A percentile compares a stretch with the other conserved stretches of the same genome.
These are phyloP conservation scores for Microsporum canis DNA, from an alignment of 2,329 filamentous ascomycete genomes.

Conservation along the genomic window DNA sequence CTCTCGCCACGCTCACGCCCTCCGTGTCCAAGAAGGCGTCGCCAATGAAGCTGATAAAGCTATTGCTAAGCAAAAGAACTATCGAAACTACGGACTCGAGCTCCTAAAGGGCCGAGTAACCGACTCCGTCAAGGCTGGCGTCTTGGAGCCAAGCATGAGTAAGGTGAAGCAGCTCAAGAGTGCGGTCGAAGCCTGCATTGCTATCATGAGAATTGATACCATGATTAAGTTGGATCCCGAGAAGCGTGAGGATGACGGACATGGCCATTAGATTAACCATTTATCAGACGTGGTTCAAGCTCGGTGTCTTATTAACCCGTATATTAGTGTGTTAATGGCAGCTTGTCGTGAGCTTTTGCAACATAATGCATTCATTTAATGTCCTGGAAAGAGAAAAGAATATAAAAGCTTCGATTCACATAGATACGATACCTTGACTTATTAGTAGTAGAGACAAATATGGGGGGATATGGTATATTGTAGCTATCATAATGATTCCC, in stretches of 20 bases:
- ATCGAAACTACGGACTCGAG: conserved; percentile 97
- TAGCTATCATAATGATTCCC: neutral
- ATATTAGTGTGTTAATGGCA: neutral
- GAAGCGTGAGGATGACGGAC: conserved; percentile 68
- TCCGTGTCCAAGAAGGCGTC: conserved; percentile 80
- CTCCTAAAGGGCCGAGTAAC: conserved; percentile 79
- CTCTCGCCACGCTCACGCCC: conserved; percentile 84
- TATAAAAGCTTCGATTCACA: conserved; percentile 2
- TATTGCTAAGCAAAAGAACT: conserved; percentile 85
- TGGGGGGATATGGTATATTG: neutral
- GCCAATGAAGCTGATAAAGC: conserved; percentile 70
- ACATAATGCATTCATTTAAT: neutral
- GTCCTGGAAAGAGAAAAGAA: conserved; percentile 1
- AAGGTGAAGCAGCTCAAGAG: conserved; percentile 98
- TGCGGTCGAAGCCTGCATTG: conserved; percentile 95
- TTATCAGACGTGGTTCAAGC: neutral
- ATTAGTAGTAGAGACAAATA: neutral
- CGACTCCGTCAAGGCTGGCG: conserved; percentile 87
- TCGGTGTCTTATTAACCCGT: neutral
- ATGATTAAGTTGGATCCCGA: conserved; percentile 96
- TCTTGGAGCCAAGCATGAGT: conserved; percentile 94
- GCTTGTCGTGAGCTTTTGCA: neutral
- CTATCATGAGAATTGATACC: conserved; percentile 98
- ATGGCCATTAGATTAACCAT: conserved; percentile 54
- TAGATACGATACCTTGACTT: neutral